Conservation (phyloP, 176 grass and related monocot genomes). For the Raddia guianensis region DNA sequence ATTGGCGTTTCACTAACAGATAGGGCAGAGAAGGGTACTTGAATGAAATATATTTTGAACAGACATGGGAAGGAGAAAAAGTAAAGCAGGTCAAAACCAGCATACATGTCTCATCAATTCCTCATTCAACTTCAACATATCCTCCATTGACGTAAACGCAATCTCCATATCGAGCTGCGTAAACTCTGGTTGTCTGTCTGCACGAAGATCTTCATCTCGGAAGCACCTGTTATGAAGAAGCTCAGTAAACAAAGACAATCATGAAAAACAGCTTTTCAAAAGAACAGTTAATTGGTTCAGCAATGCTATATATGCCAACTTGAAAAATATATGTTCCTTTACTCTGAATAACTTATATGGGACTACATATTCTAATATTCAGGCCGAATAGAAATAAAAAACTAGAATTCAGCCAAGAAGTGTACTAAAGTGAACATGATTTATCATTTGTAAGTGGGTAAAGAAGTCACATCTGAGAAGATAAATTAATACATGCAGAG, state of each 20-base stretch:
- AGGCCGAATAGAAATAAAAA: neutral
- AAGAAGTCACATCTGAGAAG: neutral
- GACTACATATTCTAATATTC: neutral
- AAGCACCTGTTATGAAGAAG: constrained; percentile 72
- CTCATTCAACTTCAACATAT: constrained; percentile 94
- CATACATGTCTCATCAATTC: constrained; percentile 94
- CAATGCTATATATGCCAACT: constrained; percentile 15
- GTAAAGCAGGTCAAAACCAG: constrained; percentile 19
- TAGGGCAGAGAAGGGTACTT: constrained; percentile 3
- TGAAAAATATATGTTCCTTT: constrained; percentile 3
- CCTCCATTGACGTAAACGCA: constrained; percentile 88
- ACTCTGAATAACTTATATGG: constrained; percentile 8
- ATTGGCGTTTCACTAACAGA: neutral
- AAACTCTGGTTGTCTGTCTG: constrained; percentile 95
- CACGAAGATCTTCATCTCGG: constrained; percentile 96
- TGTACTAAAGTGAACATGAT: constrained; percentile 10
- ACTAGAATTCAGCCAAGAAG: neutral
- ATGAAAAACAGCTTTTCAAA: constrained; percentile 11
- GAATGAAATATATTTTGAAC: constrained; percentile 20
- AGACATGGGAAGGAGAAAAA: neutral
- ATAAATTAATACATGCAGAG: constrained; percentile 2
- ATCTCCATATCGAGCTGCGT: constrained; percentile 99
- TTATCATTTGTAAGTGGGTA: neutral
- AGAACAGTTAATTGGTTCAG: constrained; percentile 15
- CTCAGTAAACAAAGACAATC: constrained; percentile 22